Evolutionary conservation across 768 basidiomycete genomes (phyloP).

Genomic region (Clathrus columnatus): DNA sequence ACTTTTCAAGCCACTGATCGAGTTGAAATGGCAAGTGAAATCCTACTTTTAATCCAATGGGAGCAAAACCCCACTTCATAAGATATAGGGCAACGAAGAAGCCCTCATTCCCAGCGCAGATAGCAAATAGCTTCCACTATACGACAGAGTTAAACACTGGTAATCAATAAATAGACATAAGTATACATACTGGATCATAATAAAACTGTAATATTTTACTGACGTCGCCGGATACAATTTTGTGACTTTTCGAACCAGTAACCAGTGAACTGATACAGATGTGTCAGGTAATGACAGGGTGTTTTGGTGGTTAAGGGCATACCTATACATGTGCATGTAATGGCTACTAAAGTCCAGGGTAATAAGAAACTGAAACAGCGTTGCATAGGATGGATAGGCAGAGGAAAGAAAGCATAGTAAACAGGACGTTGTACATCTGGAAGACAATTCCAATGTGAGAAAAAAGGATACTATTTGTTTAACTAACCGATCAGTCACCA

Average conservation of each 20-base stretch:
- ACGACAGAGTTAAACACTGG: not conserved
- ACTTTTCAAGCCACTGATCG: slow-evolving; percentile 21
- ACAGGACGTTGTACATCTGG: slow-evolving; percentile 92
- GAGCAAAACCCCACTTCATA: slow-evolving; percentile 71
- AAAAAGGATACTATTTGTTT: not conserved
- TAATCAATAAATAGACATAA: not conserved
- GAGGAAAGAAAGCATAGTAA: slow-evolving; percentile 89
- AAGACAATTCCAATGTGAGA: not conserved
- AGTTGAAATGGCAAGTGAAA: slow-evolving; percentile 14
- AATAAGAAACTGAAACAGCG: slow-evolving; percentile 91
- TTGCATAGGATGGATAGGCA: slow-evolving; percentile 77
- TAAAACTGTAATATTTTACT: slow-evolving; percentile 87
- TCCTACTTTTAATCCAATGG: slow-evolving; percentile 43
- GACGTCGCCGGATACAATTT: slow-evolving; percentile 85
- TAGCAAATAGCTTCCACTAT: slow-evolving; percentile 78
- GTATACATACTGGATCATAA: slow-evolving; percentile 75
- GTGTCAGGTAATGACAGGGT: not conserved
- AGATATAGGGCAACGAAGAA: slow-evolving; percentile 95
- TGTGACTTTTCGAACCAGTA: slow-evolving; percentile 90
- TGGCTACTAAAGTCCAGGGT: slow-evolving; percentile 96
- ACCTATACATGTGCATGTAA: slow-evolving; percentile 99
- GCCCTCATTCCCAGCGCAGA: slow-evolving; percentile 92
- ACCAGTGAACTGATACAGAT: slow-evolving; percentile 65
- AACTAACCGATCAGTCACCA: slow-evolving; percentile 94
- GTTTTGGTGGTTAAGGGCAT: slow-evolving; percentile 17